These are phyloP conservation scores for Talaromyces sp. DNA, from an alignment of 2,329 filamentous ascomycete genomes.

Conservation along the genomic window DNA sequence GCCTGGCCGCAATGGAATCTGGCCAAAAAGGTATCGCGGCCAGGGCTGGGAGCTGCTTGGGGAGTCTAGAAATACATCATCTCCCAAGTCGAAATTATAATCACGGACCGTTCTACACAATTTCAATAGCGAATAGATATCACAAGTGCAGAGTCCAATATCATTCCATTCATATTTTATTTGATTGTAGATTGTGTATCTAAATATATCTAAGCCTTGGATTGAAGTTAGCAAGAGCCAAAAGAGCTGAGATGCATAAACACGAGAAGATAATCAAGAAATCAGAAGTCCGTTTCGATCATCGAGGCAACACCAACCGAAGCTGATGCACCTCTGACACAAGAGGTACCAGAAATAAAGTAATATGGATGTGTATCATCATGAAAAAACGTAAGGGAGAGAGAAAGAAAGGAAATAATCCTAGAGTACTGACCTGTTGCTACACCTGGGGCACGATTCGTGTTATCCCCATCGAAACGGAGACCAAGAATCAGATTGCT, in stretches of 20 bases:
- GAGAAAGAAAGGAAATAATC: not conserved
- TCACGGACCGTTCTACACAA: not conserved
- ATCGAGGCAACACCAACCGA: conserved; percentile 52
- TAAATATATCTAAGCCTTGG: not conserved
- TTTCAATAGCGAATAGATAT: not conserved
- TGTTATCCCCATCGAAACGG: not conserved
- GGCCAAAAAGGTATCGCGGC: conserved; percentile 16
- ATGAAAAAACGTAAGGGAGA: conserved; percentile 33
- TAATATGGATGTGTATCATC: conserved; percentile 65
- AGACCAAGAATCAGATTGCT: not conserved
- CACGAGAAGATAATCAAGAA: conserved; percentile 1
- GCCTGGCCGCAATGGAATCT: conserved; percentile 43
- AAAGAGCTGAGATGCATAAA: conserved; percentile 11
- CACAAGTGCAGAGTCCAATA: not conserved
- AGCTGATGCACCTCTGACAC: conserved; percentile 61
- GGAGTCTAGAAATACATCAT: conserved; percentile 1
- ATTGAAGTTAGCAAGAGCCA: conserved; percentile 17
- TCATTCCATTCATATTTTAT: not conserved
- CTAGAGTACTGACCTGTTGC: conserved; percentile 5
- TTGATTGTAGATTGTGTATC: not conserved
- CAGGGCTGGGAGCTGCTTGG: conserved; percentile 5
- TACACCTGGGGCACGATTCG: not conserved
- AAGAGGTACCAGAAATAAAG: conserved; percentile 96
- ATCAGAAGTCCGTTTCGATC: conserved; percentile 87
- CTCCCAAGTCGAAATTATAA: not conserved